Percentiles rank a stretch among this genome's conserved stretches.
Conservation (phyloP, 257 asterid species). For the Gentiana dahurica region DNA sequence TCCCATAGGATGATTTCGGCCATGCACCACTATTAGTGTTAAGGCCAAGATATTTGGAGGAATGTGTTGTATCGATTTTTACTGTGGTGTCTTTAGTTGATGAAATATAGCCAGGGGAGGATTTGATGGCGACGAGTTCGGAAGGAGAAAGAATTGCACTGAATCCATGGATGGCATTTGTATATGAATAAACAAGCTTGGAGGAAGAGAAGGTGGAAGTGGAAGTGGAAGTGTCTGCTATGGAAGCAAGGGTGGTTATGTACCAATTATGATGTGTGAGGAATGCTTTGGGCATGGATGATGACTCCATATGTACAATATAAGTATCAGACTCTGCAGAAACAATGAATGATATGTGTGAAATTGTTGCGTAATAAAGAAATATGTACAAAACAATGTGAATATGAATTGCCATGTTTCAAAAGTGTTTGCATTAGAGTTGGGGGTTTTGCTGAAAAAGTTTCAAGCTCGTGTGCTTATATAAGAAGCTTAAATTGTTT, state of each 20-base stretch:
- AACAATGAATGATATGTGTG: slow-evolving; percentile 17
- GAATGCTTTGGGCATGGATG: slow-evolving; percentile 66
- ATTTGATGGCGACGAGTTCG: slow-evolving; percentile 31
- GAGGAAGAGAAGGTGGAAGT: slow-evolving; percentile 8
- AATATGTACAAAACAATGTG: slow-evolving; percentile 22
- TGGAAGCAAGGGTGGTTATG: slow-evolving; percentile 34
- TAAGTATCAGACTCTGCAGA: slow-evolving; percentile 40
- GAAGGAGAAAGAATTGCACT: slow-evolving; percentile 47
- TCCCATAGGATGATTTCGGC: slow-evolving; percentile 46
- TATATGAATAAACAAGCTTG: slow-evolving; percentile 48
- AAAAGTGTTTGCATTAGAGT: slow-evolving; percentile 4
- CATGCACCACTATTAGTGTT: slow-evolving; percentile 36
- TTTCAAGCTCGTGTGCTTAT: slow-evolving; percentile 9
- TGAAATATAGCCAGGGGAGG: slow-evolving; percentile 39
- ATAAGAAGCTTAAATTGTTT: slow-evolving; percentile 10
- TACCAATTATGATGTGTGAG: slow-evolving; percentile 59
- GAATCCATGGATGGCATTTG: slow-evolving; percentile 53
- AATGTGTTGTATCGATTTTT: slow-evolving; percentile 51
- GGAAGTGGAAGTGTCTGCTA: slow-evolving; percentile 11
- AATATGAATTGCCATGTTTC: slow-evolving; percentile 27
- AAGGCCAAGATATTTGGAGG: slow-evolving; percentile 57
- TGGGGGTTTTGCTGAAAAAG: slow-evolving; percentile 5
- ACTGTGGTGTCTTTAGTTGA: slow-evolving; percentile 34
- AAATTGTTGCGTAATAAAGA: slow-evolving; percentile 15
- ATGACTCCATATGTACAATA: slow-evolving; percentile 58